Evolutionary conservation across 1,284 basidiomycete genomes (phyloP).

Genomic region (Macrocybe sp.): DNA sequence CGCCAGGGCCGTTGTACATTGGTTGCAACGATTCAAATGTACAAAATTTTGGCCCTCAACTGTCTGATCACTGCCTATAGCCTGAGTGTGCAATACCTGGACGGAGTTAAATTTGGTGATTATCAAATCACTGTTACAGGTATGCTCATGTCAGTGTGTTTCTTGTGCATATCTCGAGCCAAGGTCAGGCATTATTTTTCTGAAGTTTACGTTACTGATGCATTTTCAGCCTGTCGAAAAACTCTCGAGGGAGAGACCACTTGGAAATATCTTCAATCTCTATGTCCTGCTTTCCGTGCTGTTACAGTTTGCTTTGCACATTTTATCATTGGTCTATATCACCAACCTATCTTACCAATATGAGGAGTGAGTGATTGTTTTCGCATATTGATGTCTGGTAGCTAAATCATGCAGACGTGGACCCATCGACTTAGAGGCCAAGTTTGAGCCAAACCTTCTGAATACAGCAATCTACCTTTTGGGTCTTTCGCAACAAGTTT

Average conservation of each 20-base stretch:
- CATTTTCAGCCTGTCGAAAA: conserved; percentile 78
- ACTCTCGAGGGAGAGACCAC: conserved; percentile 83
- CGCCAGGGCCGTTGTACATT: conserved; percentile 95
- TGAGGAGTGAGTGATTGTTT: conserved; percentile 66
- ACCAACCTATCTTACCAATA: conserved; percentile 74
- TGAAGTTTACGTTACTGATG: not conserved
- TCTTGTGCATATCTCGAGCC: conserved; percentile 94
- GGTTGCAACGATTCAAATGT: conserved; percentile 97
- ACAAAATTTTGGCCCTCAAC: conserved; percentile 95
- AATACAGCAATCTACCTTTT: conserved; percentile 95
- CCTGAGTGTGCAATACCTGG: conserved; percentile 91
- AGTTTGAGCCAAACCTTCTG: conserved; percentile 88
- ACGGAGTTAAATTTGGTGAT: conserved; percentile 97
- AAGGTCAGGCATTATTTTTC: conserved; percentile 52
- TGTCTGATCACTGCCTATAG: conserved; percentile 96
- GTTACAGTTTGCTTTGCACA: conserved; percentile 89
- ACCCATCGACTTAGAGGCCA: conserved; percentile 86
- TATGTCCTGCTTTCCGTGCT: conserved; percentile 90
- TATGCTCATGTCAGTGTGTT: conserved; percentile 96
- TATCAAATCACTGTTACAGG: conserved; percentile 92
- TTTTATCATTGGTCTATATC: conserved; percentile 85
- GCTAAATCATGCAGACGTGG: conserved; percentile 49
- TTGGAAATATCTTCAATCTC: conserved; percentile 93
- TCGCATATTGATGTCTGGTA: conserved; percentile 1
- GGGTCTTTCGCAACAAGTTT: conserved; percentile 91